Evolutionary conservation across 352 stramenopile genomes (phyloP).

Genomic region (Phytophthora pini): DNA sequence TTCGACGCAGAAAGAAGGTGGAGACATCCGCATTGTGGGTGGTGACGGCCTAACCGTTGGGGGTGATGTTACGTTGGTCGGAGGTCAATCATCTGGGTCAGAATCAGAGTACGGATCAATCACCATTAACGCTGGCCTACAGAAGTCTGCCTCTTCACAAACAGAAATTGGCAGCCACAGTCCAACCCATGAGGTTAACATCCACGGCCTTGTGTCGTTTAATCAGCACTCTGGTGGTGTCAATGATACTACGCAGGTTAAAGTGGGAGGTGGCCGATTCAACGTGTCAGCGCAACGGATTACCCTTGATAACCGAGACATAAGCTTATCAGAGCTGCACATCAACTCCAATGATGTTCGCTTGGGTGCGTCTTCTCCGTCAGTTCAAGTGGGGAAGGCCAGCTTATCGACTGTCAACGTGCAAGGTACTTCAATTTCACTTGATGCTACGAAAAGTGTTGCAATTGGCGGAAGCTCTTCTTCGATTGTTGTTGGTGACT

Average conservation of each 20-base stretch:
- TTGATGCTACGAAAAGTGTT: constrained; percentile 40
- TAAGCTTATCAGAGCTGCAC: constrained; percentile 41
- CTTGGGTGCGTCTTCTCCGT: constrained; percentile 40
- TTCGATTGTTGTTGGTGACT: constrained; percentile 37
- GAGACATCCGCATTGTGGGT: constrained; percentile 60
- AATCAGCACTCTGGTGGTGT: constrained; percentile 47
- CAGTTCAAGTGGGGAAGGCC: constrained; percentile 38
- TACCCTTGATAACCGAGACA: constrained; percentile 52
- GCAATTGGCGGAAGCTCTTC: constrained; percentile 31
- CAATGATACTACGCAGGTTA: constrained; percentile 54
- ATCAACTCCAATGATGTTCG: constrained; percentile 53
- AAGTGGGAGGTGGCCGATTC: constrained; percentile 47
- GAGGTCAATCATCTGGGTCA: constrained; percentile 42
- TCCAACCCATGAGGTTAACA: constrained; percentile 50
- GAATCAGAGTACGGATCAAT: constrained; percentile 49
- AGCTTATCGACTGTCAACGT: constrained; percentile 33
- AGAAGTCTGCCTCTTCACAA: constrained; percentile 42
- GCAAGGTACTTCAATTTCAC: constrained; percentile 17
- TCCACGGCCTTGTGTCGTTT: constrained; percentile 64
- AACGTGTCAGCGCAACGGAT: constrained; percentile 51
- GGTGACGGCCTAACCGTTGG: constrained; percentile 53
- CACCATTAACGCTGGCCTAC: constrained; percentile 63
- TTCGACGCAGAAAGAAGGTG: constrained; percentile 47
- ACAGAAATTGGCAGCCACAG: constrained; percentile 73
- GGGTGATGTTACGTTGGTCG: constrained; percentile 56